These are phyloP conservation scores for Calamus simplicifolius DNA, from an alignment of 176 grass and related monocot species.

Conservation along the genomic window DNA sequence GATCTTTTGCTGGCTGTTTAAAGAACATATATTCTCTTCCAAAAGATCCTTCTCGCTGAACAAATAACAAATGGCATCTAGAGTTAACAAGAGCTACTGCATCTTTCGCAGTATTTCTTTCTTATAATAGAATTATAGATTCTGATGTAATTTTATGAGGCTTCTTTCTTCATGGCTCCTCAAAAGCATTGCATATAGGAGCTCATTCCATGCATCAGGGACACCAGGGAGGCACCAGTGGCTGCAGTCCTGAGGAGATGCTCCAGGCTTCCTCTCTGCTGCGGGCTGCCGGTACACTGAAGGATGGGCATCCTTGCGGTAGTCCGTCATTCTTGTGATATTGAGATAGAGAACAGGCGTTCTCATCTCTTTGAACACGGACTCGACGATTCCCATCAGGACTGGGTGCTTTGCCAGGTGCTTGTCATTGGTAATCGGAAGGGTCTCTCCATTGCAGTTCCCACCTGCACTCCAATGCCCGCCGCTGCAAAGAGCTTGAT, in stretches of 20 bases:
- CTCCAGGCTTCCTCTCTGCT: conserved; percentile 34
- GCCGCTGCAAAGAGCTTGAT: conserved; percentile 32
- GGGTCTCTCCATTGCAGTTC: conserved; percentile 75
- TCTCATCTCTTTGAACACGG: conserved; percentile 70
- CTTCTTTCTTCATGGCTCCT: background rate
- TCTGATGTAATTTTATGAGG: too few relatives aligned
- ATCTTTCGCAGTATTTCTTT: too few relatives aligned
- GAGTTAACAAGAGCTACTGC: too few relatives aligned
- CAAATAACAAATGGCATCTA: too few relatives aligned
- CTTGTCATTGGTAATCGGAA: conserved; percentile 58
- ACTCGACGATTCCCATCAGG: conserved; percentile 60
- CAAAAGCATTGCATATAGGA: conserved; percentile 74
- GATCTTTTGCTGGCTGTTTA: too few relatives aligned
- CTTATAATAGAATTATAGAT: too few relatives aligned
- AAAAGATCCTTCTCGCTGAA: too few relatives aligned
- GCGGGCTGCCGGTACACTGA: conserved; percentile 54
- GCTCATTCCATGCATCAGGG: conserved; percentile 90
- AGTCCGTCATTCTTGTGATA: conserved; percentile 91
- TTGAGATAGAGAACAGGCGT: conserved; percentile 68
- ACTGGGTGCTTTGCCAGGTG: conserved; percentile 52
- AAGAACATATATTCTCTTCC: too few relatives aligned
- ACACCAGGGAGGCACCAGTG: conserved; percentile 98
- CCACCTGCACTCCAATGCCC: conserved; percentile 95
- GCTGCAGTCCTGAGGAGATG: conserved; percentile 81
- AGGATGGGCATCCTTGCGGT: conserved; percentile 92